Percentiles rank a stretch among this genome's conserved stretches.
Evolutionary conservation across 805 yeast genomes (phyloP).

Genomic region (Millerago galiae): DNA sequence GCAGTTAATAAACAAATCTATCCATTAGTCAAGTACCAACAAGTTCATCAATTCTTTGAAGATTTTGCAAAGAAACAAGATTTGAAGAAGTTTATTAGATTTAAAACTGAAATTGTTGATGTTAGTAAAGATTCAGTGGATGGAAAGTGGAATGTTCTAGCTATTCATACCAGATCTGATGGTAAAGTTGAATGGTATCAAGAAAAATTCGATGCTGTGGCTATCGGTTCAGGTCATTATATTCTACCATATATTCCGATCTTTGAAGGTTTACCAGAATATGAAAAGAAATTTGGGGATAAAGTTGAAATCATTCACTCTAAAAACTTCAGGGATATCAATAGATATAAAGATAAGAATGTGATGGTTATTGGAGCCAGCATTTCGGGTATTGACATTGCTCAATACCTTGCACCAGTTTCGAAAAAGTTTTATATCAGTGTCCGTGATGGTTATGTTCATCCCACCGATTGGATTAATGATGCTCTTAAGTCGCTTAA

Average conservation of each 20-base stretch:
- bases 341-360: conserved; percentile 31
- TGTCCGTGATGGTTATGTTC: conserved; percentile 62
- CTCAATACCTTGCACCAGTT: conserved; percentile 35
- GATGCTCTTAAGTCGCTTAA: conserved; percentile 16
- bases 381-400: conserved; percentile 37
- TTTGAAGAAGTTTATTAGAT: conserved; percentile 29
- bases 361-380: conserved; percentile 40
- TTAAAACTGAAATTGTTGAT: conserved; percentile 34
- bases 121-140: conserved; percentile 22
- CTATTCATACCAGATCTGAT: conserved; percentile 23
- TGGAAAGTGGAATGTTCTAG: conserved; percentile 29
- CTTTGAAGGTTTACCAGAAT: conserved; percentile 40
- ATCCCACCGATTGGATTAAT: conserved; percentile 34
- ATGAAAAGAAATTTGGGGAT: conserved; percentile 23
- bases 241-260: conserved; percentile 50
- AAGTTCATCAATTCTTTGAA: conserved; percentile 24
- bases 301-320: conserved; percentile 48
- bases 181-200: conserved; percentile 34
- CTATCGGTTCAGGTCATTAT: conserved; percentile 54
- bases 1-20: conserved; percentile 1
- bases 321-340: conserved; percentile 39
- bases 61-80: conserved; percentile 25
- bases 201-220: conserved; percentile 48
- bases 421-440: conserved; percentile 19
- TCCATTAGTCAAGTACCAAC: conserved; percentile 20